Evolutionary conservation across 2,329 filamentous ascomycete genomes (phyloP), one percentile per base, ranked within the genome.

Genomic region (Colletotrichum sp.): DNA sequence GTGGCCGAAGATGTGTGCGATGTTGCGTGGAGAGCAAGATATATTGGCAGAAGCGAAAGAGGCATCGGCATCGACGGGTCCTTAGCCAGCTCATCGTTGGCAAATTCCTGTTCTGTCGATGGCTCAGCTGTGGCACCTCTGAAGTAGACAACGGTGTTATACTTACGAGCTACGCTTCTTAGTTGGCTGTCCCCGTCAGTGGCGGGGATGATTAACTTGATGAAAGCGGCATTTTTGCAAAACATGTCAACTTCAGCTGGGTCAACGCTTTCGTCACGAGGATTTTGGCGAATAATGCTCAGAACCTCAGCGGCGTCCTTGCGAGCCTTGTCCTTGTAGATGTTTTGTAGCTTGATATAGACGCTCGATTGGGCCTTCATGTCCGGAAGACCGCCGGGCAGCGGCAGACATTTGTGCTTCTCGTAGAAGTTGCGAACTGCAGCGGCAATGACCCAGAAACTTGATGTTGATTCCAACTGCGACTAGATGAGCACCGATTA

Each of bases 321-420:
- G 38, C 94, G 92, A 58, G 97, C 96, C 84, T 98, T 98, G 26
- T 88, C 85, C 85, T 98, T 98, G 91, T 98, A 99, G 75, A 98
- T 92, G 80, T 94, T 96, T 83, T 98, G 97, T 15, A 99, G 89
- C 80, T 93, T 89, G 78, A 99, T 94, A 86, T 99, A 99, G 77
- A 97, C 94, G 71, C 90, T 92, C 5, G 96, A 98, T 82, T 96
- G 92, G 4, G 97, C 96, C 87, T 99, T 99, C 97, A 99, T 99
- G 83, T 99, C 97, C 3, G 97, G 97, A 3, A 99, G 88, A 5
- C 94, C 93, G 15, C 97, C 97, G 1, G 96, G 94, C 1, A 99
- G 88, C 18, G 97, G 97, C 7, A 99, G 89, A 32, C 93, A 89
- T 9, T 89, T 86, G 82, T 98, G 92, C 70, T 91, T 91, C 12